Evolutionary conservation across 2,329 filamentous ascomycete species (phyloP).

Genomic region (Coleophoma eucalyptorum): DNA sequence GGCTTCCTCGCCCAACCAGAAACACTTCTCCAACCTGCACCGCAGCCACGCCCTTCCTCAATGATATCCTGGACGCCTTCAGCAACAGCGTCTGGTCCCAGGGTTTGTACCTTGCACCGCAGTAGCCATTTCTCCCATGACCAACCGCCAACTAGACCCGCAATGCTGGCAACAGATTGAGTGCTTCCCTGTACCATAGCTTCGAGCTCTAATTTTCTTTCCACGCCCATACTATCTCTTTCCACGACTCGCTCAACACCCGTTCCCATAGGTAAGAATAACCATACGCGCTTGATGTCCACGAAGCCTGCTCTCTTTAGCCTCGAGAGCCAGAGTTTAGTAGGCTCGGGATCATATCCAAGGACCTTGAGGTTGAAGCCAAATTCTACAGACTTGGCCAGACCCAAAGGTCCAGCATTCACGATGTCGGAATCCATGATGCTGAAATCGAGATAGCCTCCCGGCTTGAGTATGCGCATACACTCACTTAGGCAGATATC

Average conservation of each 20-base stretch:
- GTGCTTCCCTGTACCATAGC: conserved; percentile 66
- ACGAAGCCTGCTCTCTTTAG: conserved; percentile 73
- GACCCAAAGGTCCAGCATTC: conserved; percentile 73
- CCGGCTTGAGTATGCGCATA: conserved; percentile 82
- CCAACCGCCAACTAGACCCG: conserved; percentile 81
- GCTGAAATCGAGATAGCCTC: conserved; percentile 87
- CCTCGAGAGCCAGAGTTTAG: conserved; percentile 74
- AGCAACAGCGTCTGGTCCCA: conserved; percentile 61
- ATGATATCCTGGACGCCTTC: conserved; percentile 57
- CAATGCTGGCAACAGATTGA: conserved; percentile 67
- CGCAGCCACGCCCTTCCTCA: conserved; percentile 58
- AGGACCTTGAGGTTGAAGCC: conserved; percentile 83
- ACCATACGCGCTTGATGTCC: conserved; percentile 81
- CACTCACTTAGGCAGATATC: conserved; percentile 82
- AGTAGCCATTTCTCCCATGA: conserved; percentile 97
- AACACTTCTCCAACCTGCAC: conserved; percentile 57
- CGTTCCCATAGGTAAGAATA: conserved; percentile 78
- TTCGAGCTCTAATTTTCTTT: conserved; percentile 51
- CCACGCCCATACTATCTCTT: conserved; percentile 33
- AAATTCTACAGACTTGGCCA: conserved; percentile 87
- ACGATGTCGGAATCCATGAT: conserved; percentile 88
- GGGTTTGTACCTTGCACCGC: conserved; percentile 82
- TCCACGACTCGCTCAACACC: conserved; percentile 38
- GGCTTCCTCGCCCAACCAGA: conserved; percentile 64
- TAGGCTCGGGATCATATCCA: conserved; percentile 84